Evolutionary conservation across 1,284 basidiomycete genomes (phyloP), one percentile per base, ranked within the genome.

Genomic region (Fomitopsis pinicola): DNA sequence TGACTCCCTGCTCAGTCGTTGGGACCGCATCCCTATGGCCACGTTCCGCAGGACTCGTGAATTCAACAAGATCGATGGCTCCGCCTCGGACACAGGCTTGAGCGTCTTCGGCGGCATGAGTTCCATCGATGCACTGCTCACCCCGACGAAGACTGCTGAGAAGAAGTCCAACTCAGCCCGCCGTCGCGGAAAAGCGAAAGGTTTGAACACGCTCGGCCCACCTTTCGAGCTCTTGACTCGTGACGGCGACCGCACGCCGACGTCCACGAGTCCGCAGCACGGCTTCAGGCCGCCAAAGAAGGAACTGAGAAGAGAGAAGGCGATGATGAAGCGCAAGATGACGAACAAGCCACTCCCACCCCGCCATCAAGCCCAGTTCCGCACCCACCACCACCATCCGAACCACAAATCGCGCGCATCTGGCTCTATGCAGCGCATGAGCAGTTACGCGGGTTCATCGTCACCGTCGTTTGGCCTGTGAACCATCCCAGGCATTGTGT

Each of bases 1-100:
- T 36, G 65, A 60, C 38, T 63, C 67, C 14, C 72, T 73, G 60
- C 75, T 89, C 28, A 83, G 75, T 58, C 79, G 89, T 3, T 92
- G 90, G 90, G 89, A 92, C 63, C 78, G 82, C 59, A 84, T 92
- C 56, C 87, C 89, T 9, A 86, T 91, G 61, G 81, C 82, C 59
- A 85, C 89, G 15, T 91, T 91, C 78, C 83, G 88, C 28, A 83
- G 87, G 58, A 86, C 84, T 7, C 80, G 85, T 48, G 84, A 83
- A 66, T 76, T 71, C 9, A 73, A 73, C 30, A 63, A 62, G 45
- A 66, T 75, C 40, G 78, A 80, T 59, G 71, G 69, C 38, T 72
- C 76, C 10, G 64, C 65, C 22, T 70, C 74, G 9, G 77, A 77
- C 45, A 75, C 75, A 45, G 79, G 77, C 22, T 67, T 75, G 50